Base-by-base conservation (phyloP, 2,329 filamentous ascomycete species). In the Chrysoporthe deuterocubensis region DNA sequence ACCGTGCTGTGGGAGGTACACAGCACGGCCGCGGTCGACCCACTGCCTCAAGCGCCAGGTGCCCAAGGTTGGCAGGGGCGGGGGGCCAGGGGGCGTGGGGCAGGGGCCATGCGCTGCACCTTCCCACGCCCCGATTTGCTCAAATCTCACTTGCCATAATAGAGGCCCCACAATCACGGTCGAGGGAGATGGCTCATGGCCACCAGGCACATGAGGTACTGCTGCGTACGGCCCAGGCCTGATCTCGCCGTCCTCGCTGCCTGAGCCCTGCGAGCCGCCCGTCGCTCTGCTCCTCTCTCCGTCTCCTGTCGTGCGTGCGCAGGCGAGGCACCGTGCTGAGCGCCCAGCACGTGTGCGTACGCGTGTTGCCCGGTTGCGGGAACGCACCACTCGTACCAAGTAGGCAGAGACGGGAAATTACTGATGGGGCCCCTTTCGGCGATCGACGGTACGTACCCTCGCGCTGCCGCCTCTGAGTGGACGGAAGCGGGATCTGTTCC, bases 341-440 rank as follows among this genome's bases (percentile, higher is more conserved):
- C 26, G 26, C 2, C 26, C 26, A 26, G 26, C 26, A 26, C 26
- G 26, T 26, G 26, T 26, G 26, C 26, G 26, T 26, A 26, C 26
- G 26, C 26, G 26, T 26, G 26, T 26, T 26, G 2, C 26, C 26
- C 26, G 26, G 26, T 26, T 26, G 26, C 26, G 26, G 26, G 26
- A 26, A 26, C 42, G 59, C 59, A 44, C 61, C 18, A 44, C 48
- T 59, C 44, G 52, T 59, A 62, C 65, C 46, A 62, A 44, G 63
- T 63, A 68, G 62, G 66, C 65, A 57, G 48, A 52, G 58, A 62
- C 62, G 68, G 68, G 67, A 69, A 64, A 69, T 69, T 69, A 56
- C 65, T 54, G 34, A 67, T 46, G 68, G 65, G 61, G 56, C 62
- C 58, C 62, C 62, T 67, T 60, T 60, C 40, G 32, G 42, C 60